phyloP scores from a whole-genome alignment of 768 basidiomycete genomes.

The Pulveroboletus ravenelii region DNA sequence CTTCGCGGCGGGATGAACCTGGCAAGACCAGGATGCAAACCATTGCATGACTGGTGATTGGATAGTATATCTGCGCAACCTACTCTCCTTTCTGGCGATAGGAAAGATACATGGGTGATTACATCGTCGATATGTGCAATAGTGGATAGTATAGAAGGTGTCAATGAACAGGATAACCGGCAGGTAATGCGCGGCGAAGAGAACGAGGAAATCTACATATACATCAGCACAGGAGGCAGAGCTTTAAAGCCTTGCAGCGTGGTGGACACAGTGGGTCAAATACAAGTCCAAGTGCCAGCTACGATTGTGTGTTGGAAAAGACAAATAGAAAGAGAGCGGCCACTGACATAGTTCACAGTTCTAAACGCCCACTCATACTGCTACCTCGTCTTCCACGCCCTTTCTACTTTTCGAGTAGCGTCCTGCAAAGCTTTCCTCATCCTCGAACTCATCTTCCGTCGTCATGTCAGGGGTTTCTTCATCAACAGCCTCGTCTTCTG shows the following conservation, averaged over 20 bases:
- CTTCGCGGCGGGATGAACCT: slow-evolving; percentile 86
- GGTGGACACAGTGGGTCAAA: slow-evolving; percentile 7
- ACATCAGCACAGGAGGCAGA: slow-evolving; percentile 1
- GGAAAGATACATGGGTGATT: slow-evolving; percentile 14
- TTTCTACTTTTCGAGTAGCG: slow-evolving; percentile 62
- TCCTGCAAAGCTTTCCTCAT: slow-evolving; percentile 57
- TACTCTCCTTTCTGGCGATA: not conserved
- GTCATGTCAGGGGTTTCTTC: slow-evolving; percentile 46
- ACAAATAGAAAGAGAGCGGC: slow-evolving; percentile 6
- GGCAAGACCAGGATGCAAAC: slow-evolving; percentile 58
- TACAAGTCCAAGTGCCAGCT: slow-evolving; percentile 20
- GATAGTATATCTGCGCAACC: not conserved
- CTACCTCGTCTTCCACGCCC: slow-evolving; percentile 33
- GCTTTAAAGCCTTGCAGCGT: slow-evolving; percentile 2
- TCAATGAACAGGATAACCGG: not conserved
- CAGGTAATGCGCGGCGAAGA: slow-evolving; percentile 7
- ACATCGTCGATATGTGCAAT: slow-evolving; percentile 25
- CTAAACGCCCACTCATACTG: slow-evolving; percentile 23
- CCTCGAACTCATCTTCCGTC: slow-evolving; percentile 77
- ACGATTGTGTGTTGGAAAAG: slow-evolving; percentile 1
- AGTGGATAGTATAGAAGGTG: slow-evolving; percentile 22
- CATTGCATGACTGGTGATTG: slow-evolving; percentile 69
- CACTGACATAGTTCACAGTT: slow-evolving; percentile 8
- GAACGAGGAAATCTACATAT: slow-evolving; percentile 2
- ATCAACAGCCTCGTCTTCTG: slow-evolving; percentile 42